phyloP scores from a whole-genome alignment of 2,329 filamentous ascomycete species.

The Claviceps capensis region DNA sequence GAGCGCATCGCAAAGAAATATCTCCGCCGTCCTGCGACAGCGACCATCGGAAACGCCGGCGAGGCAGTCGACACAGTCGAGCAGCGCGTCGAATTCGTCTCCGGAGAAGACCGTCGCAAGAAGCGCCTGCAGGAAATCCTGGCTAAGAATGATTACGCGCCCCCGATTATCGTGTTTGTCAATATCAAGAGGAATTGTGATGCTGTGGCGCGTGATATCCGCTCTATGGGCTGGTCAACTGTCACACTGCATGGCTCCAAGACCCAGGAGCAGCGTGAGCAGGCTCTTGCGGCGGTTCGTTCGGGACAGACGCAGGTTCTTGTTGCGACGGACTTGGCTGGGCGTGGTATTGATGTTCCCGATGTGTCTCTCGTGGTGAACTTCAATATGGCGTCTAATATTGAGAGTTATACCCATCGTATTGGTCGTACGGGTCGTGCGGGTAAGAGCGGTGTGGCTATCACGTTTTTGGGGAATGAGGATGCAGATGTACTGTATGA shows the following conservation, averaged over 20 bases:
- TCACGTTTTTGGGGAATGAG: constrained; percentile 88
- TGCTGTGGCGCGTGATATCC: constrained; percentile 85
- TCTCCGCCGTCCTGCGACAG: constrained; percentile 78
- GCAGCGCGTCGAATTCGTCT: constrained; percentile 84
- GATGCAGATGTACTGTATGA: constrained; percentile 88
- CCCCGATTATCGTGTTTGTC: constrained; percentile 97
- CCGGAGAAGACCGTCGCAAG: constrained; percentile 91
- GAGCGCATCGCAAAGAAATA: constrained; percentile 98
- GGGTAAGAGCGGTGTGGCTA: constrained; percentile 88
- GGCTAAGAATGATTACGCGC: constrained; percentile 60
- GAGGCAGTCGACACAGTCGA: constrained; percentile 97
- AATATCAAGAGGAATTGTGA: constrained; percentile 99
- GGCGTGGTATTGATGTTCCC: constrained; percentile 92
- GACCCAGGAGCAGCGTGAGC: constrained; percentile 94
- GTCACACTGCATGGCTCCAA: constrained; percentile 93
- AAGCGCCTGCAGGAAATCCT: constrained; percentile 90
- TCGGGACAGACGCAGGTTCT: constrained; percentile 72
- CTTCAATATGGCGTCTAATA: constrained; percentile 93
- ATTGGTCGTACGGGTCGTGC: constrained; percentile 95
- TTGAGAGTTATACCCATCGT: constrained; percentile 93
- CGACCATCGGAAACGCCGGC: constrained; percentile 86
- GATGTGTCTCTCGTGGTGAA: constrained; percentile 92
- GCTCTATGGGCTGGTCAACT: constrained; percentile 77
- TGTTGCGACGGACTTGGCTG: constrained; percentile 89
- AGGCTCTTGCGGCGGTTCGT: constrained; percentile 73